Evolutionary conservation across 306 rosid genomes (phyloP).

Genomic region (Vigna trinervia): DNA sequence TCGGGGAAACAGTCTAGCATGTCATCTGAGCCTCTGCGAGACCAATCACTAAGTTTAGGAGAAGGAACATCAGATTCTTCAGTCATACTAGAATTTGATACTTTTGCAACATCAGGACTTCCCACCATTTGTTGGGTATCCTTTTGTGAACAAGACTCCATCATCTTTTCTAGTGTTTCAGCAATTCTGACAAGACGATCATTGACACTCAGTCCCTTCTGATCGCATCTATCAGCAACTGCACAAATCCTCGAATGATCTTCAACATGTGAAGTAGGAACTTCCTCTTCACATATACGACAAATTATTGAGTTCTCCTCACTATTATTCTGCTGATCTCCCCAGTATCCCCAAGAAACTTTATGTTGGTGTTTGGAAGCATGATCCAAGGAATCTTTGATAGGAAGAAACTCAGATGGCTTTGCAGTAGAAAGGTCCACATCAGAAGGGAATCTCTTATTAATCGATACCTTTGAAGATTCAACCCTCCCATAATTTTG

Average conservation of each 20-base stretch:
- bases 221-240: constrained; percentile 96
- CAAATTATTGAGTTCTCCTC: constrained; percentile 92
- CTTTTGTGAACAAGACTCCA: constrained; percentile 76
- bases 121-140: constrained; percentile 78
- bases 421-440: constrained; percentile 60
- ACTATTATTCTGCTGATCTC: constrained; percentile 64
- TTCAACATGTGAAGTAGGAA: constrained; percentile 91
- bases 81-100: constrained; percentile 86
- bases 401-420: constrained; percentile 65
- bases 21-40: constrained; percentile 97
- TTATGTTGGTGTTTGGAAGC: constrained; percentile 87
- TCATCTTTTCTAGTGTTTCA: constrained; percentile 88
- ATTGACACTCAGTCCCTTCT: constrained; percentile 85
- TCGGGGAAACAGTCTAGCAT: constrained; percentile 98
- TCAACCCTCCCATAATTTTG: constrained; percentile 64
- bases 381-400: constrained; percentile 81
- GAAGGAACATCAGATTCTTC: constrained; percentile 93
- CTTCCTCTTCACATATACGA: constrained; percentile 99
- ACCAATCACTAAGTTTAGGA: constrained; percentile 96
- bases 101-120: constrained; percentile 97
- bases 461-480: constrained; percentile 58
- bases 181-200: constrained; percentile 87
- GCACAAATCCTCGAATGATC: constrained; percentile 96
- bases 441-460: constrained; percentile 60
- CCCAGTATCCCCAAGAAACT: constrained; percentile 96